These are phyloP conservation scores for Vitis labrusca DNA, from an alignment of 164 flowering plant genomes.

Conservation along the genomic window DNA sequence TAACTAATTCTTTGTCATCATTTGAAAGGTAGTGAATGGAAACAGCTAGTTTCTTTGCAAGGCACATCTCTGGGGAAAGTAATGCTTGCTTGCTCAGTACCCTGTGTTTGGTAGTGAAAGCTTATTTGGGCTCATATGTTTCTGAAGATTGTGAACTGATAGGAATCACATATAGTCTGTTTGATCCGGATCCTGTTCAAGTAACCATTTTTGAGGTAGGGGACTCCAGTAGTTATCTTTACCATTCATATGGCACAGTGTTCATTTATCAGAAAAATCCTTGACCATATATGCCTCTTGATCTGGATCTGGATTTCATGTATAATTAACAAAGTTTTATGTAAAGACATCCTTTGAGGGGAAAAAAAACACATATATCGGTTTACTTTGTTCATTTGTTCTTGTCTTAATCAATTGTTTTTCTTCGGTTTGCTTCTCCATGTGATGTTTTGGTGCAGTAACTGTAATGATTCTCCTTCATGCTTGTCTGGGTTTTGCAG, in stretches of 20 bases:
- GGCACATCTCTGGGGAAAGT: neutral
- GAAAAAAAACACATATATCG: conserved; percentile 4
- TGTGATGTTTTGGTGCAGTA: neutral
- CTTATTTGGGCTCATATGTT: conserved; percentile 1
- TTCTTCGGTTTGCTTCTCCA: neutral
- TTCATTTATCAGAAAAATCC: conserved; percentile 1
- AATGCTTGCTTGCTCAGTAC: neutral
- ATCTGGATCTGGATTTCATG: conserved; percentile 16
- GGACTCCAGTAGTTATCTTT: neutral
- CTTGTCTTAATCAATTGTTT: neutral
- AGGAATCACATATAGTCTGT: neutral
- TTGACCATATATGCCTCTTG: conserved; percentile 1
- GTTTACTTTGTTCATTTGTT: neutral
- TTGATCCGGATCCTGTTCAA: conserved; percentile 11
- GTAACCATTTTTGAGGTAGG: conserved; percentile 9
- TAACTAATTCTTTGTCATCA: conserved; percentile 18
- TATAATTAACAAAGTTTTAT: conserved; percentile 4
- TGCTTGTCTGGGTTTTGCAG: too few species aligned
- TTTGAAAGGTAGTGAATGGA: neutral
- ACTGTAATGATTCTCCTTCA: neutral
- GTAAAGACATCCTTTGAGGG: conserved; percentile 8
- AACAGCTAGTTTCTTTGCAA: neutral
- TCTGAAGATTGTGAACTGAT: conserved; percentile 1
- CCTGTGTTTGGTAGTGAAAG: neutral
- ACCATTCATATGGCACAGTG: neutral